Evolutionary conservation across 257 asterid species (phyloP), one percentile per base, ranked within the genome.

Genomic region (Voacanga thouarsii): DNA sequence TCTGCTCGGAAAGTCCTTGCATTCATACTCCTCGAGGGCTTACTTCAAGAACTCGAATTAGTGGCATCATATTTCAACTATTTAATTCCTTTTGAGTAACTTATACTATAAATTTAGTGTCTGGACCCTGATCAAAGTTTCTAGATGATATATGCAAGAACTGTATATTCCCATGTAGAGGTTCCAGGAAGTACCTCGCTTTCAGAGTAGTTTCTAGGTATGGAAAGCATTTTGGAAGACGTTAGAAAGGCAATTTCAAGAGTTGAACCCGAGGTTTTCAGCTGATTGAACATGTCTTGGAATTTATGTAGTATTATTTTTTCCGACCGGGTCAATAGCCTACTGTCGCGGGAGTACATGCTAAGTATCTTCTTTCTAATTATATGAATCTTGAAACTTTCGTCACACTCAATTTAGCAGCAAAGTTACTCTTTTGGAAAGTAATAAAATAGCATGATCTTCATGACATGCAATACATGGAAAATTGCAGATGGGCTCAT

Each of bases 401-500:
- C 24, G 7, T 16, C 33, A 7, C 56, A 60, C 77, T 53, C 75
- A 71, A 71, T 24, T 11, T 24, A 39, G 65, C 14, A 57, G 28
- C 30, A 57, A 23, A 12, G 18, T 15, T 51, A 60, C 83, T 82
- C 57, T 33, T 82, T 69, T 83, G 55, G 74, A 81, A 82, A 56
- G 67, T 67, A 19, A 11, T 60, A 51, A 33, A 33, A 33, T 33
- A 33, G 37, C 2, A 33, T 33, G 37, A 33, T 12, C 4, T 28
- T 26, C 37, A 33, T 78, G 41, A 72, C 72, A 24, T 26, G 8
- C 19, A 10, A 14, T 44, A 59, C 0, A 6, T 6, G 11, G 2
- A 7, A 61, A 72, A 75, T 30, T 89, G 86, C 55, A 94, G 98
- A 82, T 94, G 97, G 98, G 98, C 97, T 70, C 98, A 90, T 75